Conservation (phyloP, 106 monocot genomes). For the Dendrobium nobile region DNA sequence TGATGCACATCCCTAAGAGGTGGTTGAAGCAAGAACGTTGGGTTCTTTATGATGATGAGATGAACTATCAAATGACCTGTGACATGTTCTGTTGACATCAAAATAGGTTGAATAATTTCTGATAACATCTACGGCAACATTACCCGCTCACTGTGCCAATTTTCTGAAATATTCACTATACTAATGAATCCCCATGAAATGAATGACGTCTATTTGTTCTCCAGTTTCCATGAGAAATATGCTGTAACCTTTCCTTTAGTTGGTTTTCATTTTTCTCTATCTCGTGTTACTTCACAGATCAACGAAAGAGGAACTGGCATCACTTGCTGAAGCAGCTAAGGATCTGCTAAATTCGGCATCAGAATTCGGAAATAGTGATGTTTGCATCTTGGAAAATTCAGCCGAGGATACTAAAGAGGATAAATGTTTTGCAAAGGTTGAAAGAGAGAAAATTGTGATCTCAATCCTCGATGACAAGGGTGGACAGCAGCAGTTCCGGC, state of each 20-base stretch:
- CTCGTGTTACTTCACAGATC: constrained; percentile 5
- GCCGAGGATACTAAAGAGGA: constrained; percentile 19
- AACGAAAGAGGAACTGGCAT: constrained; percentile 22
- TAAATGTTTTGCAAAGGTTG: constrained; percentile 21
- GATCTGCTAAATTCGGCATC: constrained; percentile 40
- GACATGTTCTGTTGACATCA: too few relatives aligned
- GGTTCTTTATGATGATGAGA: too few relatives aligned
- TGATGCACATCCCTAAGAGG: too few relatives aligned
- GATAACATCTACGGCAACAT: too few relatives aligned
- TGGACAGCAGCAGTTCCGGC: constrained; percentile 57
- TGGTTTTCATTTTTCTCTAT: background rate
- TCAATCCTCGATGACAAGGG: constrained; percentile 77
- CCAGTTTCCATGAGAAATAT: background rate
- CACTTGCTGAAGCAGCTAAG: constrained; percentile 16
- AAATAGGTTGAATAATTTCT: too few relatives aligned
- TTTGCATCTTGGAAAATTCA: constrained; percentile 16
- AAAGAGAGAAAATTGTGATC: constrained; percentile 65
- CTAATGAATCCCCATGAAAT: background rate
- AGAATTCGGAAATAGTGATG: constrained; percentile 36
- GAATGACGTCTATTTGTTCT: background rate
- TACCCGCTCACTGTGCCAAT: too few relatives aligned
- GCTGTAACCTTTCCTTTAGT: background rate
- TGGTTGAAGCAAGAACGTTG: too few relatives aligned
- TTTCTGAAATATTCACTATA: too few relatives aligned
- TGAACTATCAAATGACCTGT: too few relatives aligned